These are phyloP conservation scores for Ulota crispa DNA, from an alignment of 225 moss, liverwort and hornwort genomes.

Conservation along the genomic window DNA sequence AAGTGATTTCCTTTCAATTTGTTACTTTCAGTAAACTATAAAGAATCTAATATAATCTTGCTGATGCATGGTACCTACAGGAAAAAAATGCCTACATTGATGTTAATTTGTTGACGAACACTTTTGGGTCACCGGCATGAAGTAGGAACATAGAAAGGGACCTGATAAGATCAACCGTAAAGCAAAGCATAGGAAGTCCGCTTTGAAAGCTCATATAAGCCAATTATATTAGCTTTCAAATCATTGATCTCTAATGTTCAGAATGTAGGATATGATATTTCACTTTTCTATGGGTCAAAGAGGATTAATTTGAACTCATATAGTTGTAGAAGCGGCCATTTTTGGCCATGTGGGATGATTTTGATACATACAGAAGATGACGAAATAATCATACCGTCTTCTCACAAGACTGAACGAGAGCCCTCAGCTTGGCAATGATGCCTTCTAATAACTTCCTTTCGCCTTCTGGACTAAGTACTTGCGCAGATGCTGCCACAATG, in stretches of 20 bases:
- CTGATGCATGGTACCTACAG: neutral
- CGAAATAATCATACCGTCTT: slow-evolving; percentile 44
- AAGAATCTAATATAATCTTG: neutral
- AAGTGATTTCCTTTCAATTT: neutral
- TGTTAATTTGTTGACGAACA: neutral
- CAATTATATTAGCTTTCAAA: neutral
- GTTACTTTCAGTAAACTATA: neutral
- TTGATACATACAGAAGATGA: neutral
- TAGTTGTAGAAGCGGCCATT: neutral
- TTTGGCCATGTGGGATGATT: neutral
- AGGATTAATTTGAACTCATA: neutral
- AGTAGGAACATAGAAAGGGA: neutral
- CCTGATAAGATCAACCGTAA: neutral
- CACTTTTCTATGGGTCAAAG: neutral
- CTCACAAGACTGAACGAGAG: slow-evolving; percentile 47
- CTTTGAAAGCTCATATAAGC: neutral
- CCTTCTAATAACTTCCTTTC: slow-evolving; percentile 62
- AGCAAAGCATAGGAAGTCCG: neutral
- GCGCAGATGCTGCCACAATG: slow-evolving; percentile 25
- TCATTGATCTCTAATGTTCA: neutral
- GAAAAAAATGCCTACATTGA: neutral
- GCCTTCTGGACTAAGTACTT: slow-evolving; percentile 33
- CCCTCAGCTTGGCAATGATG: slow-evolving; percentile 30
- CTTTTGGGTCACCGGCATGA: neutral
- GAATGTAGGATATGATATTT: neutral